Evolutionary conservation across 108 stramenopile genomes (phyloP), one percentile per base, ranked within the genome.

Genomic region (Licmophora abbreviata): DNA sequence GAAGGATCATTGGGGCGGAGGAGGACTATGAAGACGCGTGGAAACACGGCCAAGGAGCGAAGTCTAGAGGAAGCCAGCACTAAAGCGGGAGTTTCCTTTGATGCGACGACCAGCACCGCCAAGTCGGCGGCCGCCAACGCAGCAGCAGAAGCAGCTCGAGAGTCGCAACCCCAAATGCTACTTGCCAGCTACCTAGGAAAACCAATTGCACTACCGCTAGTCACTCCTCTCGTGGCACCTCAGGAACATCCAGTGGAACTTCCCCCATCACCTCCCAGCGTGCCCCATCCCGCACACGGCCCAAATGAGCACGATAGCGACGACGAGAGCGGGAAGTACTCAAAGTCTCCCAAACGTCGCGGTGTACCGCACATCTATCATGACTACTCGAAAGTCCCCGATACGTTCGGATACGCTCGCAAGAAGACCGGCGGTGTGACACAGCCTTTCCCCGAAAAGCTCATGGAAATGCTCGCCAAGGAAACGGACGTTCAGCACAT

Each of bases 341-440:
- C n/a, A n/a, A n/a, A n/a, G n/a, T n/a, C n/a, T n/a, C n/a, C 38
- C 15, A 40, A 40, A 40, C 15, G 20, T 3, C 15, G 58, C 21
- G 68, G 69, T 14, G 69, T 80, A 10, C 81, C 81, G 3, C 88
- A 91, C 49, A 58, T 83, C 4, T 91, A 91, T 46, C 77, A 82
- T 52, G 89, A 91, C 51, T 87, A 79, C 51, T 63, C 77, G 7
- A 52, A 62, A 22, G 58, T 82, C 17, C 73, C 85, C 5, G 76
- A 79, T 60, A 33, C 69, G 0, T 28, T 57, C 9, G 61, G 54
- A 11, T 71, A 61, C 32, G 78, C 80, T 14, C 81, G 88, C 12
- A 92, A 87, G 53, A 92, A 92, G 54, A 85, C 85, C 0, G 89
- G 89, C 18, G 89, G 89, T 21, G 91, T 93, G 31, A 80, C 77